Evolutionary conservation across 495 filamentous ascomycete genomes (phyloP).

Genomic region (Tuber brumale): DNA sequence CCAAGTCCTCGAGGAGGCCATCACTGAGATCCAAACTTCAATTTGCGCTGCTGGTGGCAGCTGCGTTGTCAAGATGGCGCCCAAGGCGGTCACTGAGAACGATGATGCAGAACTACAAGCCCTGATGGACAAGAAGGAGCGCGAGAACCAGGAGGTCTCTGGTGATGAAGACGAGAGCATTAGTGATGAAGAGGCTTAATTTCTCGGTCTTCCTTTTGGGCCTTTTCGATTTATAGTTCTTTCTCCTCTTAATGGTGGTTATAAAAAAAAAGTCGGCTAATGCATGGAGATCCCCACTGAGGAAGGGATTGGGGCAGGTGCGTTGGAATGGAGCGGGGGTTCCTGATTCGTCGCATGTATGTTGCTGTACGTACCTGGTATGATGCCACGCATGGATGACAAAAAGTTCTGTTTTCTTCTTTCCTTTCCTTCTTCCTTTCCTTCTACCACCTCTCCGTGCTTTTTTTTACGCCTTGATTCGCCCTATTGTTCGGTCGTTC

Average conservation of each 20-base stretch:
- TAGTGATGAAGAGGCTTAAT: constrained; percentile 64
- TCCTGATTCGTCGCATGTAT: background rate
- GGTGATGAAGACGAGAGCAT: constrained; percentile 92
- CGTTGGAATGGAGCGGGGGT: background rate
- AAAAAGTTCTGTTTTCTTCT: background rate
- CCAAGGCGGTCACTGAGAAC: constrained; percentile 96
- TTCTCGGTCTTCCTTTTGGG: background rate
- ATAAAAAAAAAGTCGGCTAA: background rate
- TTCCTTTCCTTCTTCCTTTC: background rate
- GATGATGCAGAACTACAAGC: constrained; percentile 95
- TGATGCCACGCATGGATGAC: background rate
- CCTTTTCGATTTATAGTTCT: background rate
- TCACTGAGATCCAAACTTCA: constrained; percentile 68
- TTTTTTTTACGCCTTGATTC: background rate
- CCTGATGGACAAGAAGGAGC: constrained; percentile 97
- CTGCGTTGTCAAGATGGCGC: constrained; percentile 89
- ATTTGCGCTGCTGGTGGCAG: constrained; percentile 69
- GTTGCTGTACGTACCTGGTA: background rate
- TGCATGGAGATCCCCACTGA: background rate
- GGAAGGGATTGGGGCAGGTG: background rate
- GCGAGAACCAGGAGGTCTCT: constrained; percentile 93
- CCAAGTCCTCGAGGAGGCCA: constrained; percentile 73
- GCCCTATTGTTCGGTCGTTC: background rate
- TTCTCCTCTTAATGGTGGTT: background rate
- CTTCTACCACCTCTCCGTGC: background rate